Evolutionary conservation across 2,329 filamentous ascomycete species (phyloP), one percentile per base, ranked within the genome.

Genomic region (Nemania sp.): DNA sequence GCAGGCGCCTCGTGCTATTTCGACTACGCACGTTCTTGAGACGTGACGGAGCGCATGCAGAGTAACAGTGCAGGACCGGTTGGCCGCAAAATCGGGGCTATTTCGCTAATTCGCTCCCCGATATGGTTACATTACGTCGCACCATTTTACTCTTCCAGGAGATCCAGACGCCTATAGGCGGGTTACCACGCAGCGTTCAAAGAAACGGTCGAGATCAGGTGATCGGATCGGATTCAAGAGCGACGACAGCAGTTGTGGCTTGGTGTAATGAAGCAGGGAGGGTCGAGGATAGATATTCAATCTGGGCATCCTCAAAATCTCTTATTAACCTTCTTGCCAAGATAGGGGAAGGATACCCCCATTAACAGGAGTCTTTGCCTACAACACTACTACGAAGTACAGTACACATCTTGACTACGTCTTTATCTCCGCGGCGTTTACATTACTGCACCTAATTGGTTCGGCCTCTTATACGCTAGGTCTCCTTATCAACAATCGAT

Each of bases 391-490:
- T n/a, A n/a, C n/a, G n/a, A n/a, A n/a, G n/a, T n/a, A n/a, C n/a
- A n/a, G n/a, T 20, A 34, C 8, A 9, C 24, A 24, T 33, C 9
- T 7, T 6, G 15, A 30, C 20, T 41, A 24, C 24, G 34, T 53
- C 30, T 39, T 53, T 53, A 56, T 56, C 49, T 56, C 44, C 40
- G 49, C 54, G 54, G 45, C 28, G 12, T 56, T 28, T 9, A 14
- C 14, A 3, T 15, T 53, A 28, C 6, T 33, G 19, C n/a, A 3
- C 5, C 28, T 46, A 14, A 56, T 56, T 56, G 54, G 54, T 40
- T 20, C 24, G 14, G 30, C 15, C 3, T 9, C 26, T 14, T 12
- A 11, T 17, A 34, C 49, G 23, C 49, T 49, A 49, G 39, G 20
- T 15, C 19, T 7, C 23, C 54, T 53, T 56, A 53, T 49, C 49